Percentiles rank a stretch among this genome's conserved stretches.
Conservation (phyloP, 768 basidiomycete genomes). For the Pisolithus albus region DNA sequence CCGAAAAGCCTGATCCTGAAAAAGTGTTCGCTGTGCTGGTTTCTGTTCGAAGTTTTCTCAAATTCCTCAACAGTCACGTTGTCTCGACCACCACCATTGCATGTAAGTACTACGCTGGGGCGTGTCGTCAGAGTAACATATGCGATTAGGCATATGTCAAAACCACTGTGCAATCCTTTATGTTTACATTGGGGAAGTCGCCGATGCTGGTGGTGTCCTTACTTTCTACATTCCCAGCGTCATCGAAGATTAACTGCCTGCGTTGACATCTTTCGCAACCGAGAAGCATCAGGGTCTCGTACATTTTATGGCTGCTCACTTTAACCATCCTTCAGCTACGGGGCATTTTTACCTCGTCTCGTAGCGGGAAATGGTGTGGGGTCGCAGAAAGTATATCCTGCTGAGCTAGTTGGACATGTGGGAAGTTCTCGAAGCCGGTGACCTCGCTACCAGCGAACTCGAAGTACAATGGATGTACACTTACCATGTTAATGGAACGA, state of each 20-base stretch:
- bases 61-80: slow-evolving; percentile 74
- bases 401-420: too few relatives aligned
- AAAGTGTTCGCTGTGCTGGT: slow-evolving; percentile 60
- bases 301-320: background rate
- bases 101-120: slow-evolving; percentile 41
- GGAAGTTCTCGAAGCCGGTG: too few relatives aligned
- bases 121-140: background rate
- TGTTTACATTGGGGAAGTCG: slow-evolving; percentile 79
- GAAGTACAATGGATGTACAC: too few relatives aligned
- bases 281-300: too few relatives aligned
- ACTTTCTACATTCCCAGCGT: slow-evolving; percentile 86
- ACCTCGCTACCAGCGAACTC: too few relatives aligned
- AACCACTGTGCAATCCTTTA: slow-evolving; percentile 82
- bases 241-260: slow-evolving; percentile 42
- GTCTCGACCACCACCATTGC: slow-evolving; percentile 83
- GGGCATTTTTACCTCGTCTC: too few relatives aligned
- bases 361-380: too few relatives aligned
- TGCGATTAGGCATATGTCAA: slow-evolving; percentile 62
- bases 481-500: too few relatives aligned
- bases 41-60: slow-evolving; percentile 68
- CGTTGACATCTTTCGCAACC: background rate
- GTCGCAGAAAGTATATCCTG: too few relatives aligned
- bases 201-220: slow-evolving; percentile 74
- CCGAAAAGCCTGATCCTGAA: slow-evolving; percentile 44
- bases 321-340: background rate